Percentiles rank a stretch among this genome's conserved stretches.
Evolutionary conservation across 495 filamentous ascomycete species (phyloP).

Genomic region (Penicillium cosmopolitanum): DNA sequence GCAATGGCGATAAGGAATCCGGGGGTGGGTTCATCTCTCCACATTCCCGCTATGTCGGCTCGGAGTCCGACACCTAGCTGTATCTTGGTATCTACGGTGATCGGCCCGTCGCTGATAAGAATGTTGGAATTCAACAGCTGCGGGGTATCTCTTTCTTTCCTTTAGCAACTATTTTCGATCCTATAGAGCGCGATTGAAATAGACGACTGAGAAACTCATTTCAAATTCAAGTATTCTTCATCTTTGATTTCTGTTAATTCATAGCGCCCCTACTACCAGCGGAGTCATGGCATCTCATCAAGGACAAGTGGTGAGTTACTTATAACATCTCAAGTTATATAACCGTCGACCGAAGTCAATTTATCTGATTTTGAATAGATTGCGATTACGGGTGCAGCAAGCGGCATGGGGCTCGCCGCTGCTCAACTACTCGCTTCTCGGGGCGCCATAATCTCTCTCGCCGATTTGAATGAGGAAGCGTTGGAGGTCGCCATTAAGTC

Average conservation of each 20-base stretch:
- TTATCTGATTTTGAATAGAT: background rate
- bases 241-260: no score
- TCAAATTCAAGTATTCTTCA: no score
- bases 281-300: background rate
- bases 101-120: background rate
- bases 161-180: no score
- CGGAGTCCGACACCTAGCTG: background rate
- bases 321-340: background rate
- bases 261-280: no score
- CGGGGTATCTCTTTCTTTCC: background rate
- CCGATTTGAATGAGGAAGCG: background rate
- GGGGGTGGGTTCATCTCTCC: background rate
- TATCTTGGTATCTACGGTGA: background rate
- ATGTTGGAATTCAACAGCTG: background rate
- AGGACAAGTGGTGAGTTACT: background rate
- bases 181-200: no score
- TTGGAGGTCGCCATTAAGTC: background rate
- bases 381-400: background rate
- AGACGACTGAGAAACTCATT: background rate
- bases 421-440: background rate
- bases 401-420: background rate
- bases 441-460: background rate
- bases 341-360: background rate
- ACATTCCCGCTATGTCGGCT: background rate
- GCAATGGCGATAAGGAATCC: no score